Conservation (phyloP, 768 basidiomycete species). For the Amanita rubescens region DNA sequence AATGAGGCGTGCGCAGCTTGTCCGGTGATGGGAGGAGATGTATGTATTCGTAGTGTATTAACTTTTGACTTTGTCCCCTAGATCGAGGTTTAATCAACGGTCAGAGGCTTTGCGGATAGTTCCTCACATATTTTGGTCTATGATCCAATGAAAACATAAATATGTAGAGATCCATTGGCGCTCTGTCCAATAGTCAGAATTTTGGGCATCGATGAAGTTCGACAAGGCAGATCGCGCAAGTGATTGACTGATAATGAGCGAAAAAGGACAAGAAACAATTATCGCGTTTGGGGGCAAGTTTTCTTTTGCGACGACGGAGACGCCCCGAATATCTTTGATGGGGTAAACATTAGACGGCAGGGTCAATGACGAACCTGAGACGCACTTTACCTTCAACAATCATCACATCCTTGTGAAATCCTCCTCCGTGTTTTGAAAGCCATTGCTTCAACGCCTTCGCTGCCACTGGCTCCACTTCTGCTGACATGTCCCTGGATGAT, state of each 20-base stretch:
- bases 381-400: not conserved
- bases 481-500: constrained; percentile 3
- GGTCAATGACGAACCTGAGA: not conserved
- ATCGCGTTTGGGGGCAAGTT: constrained; percentile 42
- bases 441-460: constrained; percentile 22
- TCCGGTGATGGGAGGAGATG: constrained; percentile 51
- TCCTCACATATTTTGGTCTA: constrained; percentile 30
- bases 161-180: constrained; percentile 66
- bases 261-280: constrained; percentile 63
- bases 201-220: constrained; percentile 25
- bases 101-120: too few species aligned
- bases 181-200: constrained; percentile 42
- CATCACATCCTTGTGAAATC: not conserved
- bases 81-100: not conserved
- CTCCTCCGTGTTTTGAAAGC: constrained; percentile 1
- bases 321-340: constrained; percentile 30
- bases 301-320: constrained; percentile 40
- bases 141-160: constrained; percentile 55
- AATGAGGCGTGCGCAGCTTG: constrained; percentile 62
- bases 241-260: constrained; percentile 54
- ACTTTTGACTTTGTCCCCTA: constrained; percentile 13
- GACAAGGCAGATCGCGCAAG: constrained; percentile 36
- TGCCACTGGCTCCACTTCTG: constrained; percentile 12
- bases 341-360: not conserved
- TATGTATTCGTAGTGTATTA: constrained; percentile 56